Evolutionary conservation across 2,329 filamentous ascomycete species (phyloP), one percentile per base, ranked within the genome.

Genomic region (Fusarium sp.): DNA sequence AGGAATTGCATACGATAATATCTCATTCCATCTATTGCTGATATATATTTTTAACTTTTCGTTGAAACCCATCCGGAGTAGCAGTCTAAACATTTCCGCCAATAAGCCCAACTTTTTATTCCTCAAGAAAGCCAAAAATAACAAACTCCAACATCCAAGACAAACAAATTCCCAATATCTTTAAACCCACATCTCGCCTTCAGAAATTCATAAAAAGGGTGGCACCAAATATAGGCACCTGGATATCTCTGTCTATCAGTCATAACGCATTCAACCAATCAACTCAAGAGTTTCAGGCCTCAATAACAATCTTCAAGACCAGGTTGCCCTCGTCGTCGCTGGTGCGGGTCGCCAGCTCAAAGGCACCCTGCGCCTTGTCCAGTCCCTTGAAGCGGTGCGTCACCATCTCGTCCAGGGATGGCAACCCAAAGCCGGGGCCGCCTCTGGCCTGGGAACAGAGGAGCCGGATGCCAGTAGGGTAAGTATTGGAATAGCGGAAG

Each of bases 401-500:
- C n/a, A 94, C 89, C 85, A 94, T 88, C 77, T 91, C 89, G 58
- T 92, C 89, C 66, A 94, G 87, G 72, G 88, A 89, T 0, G 92
- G 92, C 22, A 93, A 84, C 8, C 85, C 84, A 10, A 84, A 82
- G 73, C 85, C 76, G 40, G 80, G 81, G 4, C 80, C 77, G 3
- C 80, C 82, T 42, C 82, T 79, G 27, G 73, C 73, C 69, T 84
- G 81, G 76, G 88, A 79, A 85, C 88, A 82, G 81, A 92, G 82
- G 81, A 91, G 79, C 45, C 86, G 86, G 68, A 95, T 92, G n/a
- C 92, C 93, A 1, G 90, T 91, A 6, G 89, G 86, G 78, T 94
- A 95, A 0, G 92, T 93, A 81, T 94, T 93, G 22, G 92, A 92
- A 76, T 95, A 95, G 57, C 93, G 88, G 83, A 95, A 94, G 34